Percentiles rank a stretch among this genome's conserved stretches.
Conservation (phyloP, 2,329 filamentous ascomycete genomes). For the Botrytis elliptica region DNA sequence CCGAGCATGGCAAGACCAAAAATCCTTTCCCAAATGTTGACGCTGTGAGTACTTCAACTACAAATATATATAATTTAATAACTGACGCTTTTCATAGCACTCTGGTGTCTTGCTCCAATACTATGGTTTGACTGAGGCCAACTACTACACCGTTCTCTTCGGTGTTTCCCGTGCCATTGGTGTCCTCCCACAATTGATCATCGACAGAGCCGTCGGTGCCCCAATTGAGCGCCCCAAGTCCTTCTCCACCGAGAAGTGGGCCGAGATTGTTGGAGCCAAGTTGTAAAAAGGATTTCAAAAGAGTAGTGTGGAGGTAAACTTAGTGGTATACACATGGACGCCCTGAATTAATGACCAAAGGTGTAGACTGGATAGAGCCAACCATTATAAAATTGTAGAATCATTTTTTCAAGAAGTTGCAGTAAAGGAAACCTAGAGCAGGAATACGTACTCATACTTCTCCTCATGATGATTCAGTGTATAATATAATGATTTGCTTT, state of each 20-base stretch:
- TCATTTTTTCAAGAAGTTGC: conserved; percentile 31
- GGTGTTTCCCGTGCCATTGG: conserved; percentile 97
- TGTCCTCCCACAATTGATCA: conserved; percentile 99
- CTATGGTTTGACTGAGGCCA: conserved; percentile 98
- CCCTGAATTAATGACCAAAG: conserved; percentile 18
- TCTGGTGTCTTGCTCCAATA: conserved; percentile 99
- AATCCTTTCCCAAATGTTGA: conserved; percentile 99
- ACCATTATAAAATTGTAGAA: conserved; percentile 36
- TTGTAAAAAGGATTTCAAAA: conserved; percentile 57
- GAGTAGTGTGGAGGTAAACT: conserved; percentile 24
- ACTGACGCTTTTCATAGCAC: conserved; percentile 51
- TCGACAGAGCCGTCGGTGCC: conserved; percentile 94
- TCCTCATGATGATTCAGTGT: conserved; percentile 2
- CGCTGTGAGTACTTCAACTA: conserved; percentile 46
- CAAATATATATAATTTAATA: not conserved
- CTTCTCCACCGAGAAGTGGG: conserved; percentile 96
- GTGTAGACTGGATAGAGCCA: conserved; percentile 34
- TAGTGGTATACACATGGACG: conserved; percentile 8
- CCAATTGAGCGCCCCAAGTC: conserved; percentile 99
- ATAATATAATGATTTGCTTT: not conserved
- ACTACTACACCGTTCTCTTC: conserved; percentile 99
- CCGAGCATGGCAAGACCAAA: conserved; percentile 95
- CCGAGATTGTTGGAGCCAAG: conserved; percentile 87
- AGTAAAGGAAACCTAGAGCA: conserved; percentile 19
- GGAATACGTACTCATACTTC: conserved; percentile 5